Evolutionary conservation across 2,329 filamentous ascomycete species (phyloP), one percentile per base, ranked within the genome.

Genomic region (Fusarium stilboides): DNA sequence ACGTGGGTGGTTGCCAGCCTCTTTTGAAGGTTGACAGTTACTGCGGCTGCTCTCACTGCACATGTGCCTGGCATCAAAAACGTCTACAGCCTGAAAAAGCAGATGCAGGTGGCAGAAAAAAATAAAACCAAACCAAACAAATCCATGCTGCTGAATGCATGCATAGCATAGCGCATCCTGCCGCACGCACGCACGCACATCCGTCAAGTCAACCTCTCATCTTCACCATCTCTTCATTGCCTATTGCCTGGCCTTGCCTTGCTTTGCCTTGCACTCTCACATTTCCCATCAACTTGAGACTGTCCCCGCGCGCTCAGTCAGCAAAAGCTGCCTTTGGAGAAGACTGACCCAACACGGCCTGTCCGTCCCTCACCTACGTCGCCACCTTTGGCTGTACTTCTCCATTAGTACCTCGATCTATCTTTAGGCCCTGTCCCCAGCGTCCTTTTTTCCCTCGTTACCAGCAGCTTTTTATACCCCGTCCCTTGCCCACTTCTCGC

Each of bases 401-500:
- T 64, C 45, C 65, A 63, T 65, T 64, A 68, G 70, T 69, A 69
- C 70, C 68, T 73, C 60, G 63, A 73, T 73, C 68, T 64, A 69
- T 69, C 65, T 61, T 73, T 65, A 61, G 67, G 69, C 61, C 71
- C 67, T 57, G 57, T 64, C 67, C 58, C 69, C 62, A 33, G 65
- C 58, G 61, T 62, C 60, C 46, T 69, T 67, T 73, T 31, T 70
- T 67, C 43, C 66, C 57, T 68, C 68, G 61, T 57, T 66, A 61
- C 70, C 70, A 69, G 63, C 66, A 72, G 66, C 72, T 73, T 74
- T 73, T 74, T 73, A 74, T 74, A 74, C 70, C 70, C 72, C 72
- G 64, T 73, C 72, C 69, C 70, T 69, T 74, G 72, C 72, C 72
- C 72, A 74, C 69, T 70, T 68, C 65, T 68, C 57, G 62, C 65